Conservation (phyloP, 2,329 filamentous ascomycete species). For the Amesomyces nigricolor region DNA sequence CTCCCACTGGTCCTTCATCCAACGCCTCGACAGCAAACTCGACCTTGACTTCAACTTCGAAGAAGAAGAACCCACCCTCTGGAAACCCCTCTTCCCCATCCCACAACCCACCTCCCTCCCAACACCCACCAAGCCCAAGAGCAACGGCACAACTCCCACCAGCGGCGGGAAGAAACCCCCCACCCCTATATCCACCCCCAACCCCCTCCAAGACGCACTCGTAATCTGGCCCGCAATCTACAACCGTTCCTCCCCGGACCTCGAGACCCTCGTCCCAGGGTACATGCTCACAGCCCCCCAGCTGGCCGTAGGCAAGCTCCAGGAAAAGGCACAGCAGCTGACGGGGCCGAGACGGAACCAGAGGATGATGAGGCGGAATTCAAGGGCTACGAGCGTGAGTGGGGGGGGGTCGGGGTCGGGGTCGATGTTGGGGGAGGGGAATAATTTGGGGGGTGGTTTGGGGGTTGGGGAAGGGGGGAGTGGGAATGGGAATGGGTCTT, state of each 20-base stretch:
- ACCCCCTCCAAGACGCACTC: not conserved
- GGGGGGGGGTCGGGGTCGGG: not conserved
- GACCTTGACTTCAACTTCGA: not conserved
- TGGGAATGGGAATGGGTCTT: not conserved
- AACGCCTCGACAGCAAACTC: slow-evolving; percentile 9
- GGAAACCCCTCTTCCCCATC: not conserved
- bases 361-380: not conserved
- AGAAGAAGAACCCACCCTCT: not conserved
- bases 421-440: no score
- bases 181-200: not conserved
- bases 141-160: no score
- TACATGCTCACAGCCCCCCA: slow-evolving; percentile 9
- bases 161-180: no score
- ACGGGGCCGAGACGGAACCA: not conserved
- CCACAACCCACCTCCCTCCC: not conserved
- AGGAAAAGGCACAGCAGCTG: slow-evolving; percentile 8
- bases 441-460: no score
- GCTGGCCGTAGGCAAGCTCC: slow-evolving; percentile 2
- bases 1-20: slow-evolving; percentile 11
- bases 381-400: not conserved
- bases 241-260: not conserved
- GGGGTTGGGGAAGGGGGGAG: no score
- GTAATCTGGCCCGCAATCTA: slow-evolving; percentile 1
- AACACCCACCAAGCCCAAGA: not conserved
- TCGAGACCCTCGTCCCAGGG: slow-evolving; percentile 3